Base-by-base conservation (phyloP, 75 land plant species). In the Cunninghamia lanceolata region DNA sequence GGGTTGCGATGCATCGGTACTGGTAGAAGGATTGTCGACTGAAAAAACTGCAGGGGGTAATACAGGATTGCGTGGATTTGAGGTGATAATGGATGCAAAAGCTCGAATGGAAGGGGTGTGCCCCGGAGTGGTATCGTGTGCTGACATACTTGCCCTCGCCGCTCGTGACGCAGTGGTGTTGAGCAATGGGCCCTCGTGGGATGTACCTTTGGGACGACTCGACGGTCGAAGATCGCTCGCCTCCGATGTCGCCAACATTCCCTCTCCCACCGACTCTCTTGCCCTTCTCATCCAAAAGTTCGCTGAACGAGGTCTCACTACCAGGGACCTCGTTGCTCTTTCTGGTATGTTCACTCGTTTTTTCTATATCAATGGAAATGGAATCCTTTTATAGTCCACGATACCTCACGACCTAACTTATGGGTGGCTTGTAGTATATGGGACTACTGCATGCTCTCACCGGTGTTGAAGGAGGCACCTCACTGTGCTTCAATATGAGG, bases 1-100 rank as follows among this genome's bases (percentile, higher is more conserved):
- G 97, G 97, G 97, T 1, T 96, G 97, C 66, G 97, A 96, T 90
- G 97, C 88, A 4, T 94, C 97, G 9, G 86, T 96, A 5, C 89
- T 96, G 82, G 86, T 96, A 19, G 87, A 89, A 15, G 96, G 95
- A 2, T 30, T 90, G 43, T 84, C 88, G 13, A 59, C 92, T 30
- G 97, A 96, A 91, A 93, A 91, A 81, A 85, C 83, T 0, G 93
- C 96, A 0, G 9, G 45, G 35, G 89, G 88, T 3, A 93, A 94
- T 74, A 71, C 84, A 0, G 93, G 91, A 16, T 82, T 96, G 8
- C 88, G 95, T 82, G 97, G 97, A 15, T 94, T 92, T 59, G 96
- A 96, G 25, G 94, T 92, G 0, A 89, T 96, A 32, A 94, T 93
- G 71, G 94, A 90, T 84, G 97, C 93, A 17, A 96, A 96, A 84